These are phyloP conservation scores for Helotiales sp. DNA, from an alignment of 2,329 filamentous ascomycete species.

Conservation along the genomic window DNA sequence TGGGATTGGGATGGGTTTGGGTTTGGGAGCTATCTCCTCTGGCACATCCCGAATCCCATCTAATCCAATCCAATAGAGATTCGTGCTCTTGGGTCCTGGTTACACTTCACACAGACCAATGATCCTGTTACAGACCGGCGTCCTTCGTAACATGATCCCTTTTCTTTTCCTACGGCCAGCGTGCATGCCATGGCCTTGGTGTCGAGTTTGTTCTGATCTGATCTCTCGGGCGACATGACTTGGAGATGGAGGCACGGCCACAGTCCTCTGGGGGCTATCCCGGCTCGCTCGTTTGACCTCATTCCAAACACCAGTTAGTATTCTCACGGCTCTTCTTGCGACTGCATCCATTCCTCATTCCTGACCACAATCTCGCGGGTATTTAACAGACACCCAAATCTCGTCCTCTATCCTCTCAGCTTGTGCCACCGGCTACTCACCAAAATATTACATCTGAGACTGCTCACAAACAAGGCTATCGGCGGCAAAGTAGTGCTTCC, in stretches of 20 bases:
- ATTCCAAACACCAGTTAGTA: not conserved
- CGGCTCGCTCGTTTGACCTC: slow-evolving; percentile 10
- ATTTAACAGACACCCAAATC: not conserved
- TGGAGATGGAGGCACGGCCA: not conserved
- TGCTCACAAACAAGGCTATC: slow-evolving; percentile 4
- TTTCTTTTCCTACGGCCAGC: not conserved
- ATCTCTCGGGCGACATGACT: not conserved
- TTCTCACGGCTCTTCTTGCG: not conserved
- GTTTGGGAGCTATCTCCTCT: slow-evolving; percentile 1
- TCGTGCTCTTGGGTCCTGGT: slow-evolving; percentile 22
- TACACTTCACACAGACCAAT: slow-evolving; percentile 33
- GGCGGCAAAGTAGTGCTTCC: not conserved
- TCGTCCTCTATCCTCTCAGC: not conserved
- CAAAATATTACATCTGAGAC: slow-evolving; percentile 20
- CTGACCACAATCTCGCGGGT: not conserved
- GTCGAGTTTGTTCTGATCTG: not conserved
- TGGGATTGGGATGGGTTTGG: no score
- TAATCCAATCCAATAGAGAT: slow-evolving; percentile 21
- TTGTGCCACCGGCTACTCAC: slow-evolving; percentile 22
- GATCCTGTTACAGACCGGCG: slow-evolving; percentile 23
- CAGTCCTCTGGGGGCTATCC: slow-evolving; percentile 11
- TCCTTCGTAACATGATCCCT: slow-evolving; percentile 11
- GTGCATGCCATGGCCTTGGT: not conserved
- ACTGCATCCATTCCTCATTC: not conserved
- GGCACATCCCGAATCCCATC: not conserved